These are phyloP conservation scores for Tilletia caries DNA, from an alignment of 1,284 basidiomycete genomes.

Conservation along the genomic window DNA sequence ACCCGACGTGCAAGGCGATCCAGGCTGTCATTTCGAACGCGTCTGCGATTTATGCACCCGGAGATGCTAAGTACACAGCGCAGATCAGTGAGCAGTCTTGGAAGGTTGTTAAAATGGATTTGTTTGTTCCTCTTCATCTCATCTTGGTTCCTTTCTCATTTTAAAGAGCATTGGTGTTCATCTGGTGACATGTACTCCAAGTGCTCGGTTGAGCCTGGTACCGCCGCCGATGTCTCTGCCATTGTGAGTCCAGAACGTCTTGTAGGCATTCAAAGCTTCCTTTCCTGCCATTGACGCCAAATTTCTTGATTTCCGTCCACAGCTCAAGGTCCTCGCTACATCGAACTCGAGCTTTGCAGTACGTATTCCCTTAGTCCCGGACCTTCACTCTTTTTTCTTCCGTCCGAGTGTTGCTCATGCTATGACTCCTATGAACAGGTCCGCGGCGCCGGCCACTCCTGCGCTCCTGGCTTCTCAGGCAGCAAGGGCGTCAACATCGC, in stretches of 20 bases:
- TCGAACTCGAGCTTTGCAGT: background rate
- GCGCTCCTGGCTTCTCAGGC: slow-evolving; percentile 61
- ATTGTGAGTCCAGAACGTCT: slow-evolving; percentile 18
- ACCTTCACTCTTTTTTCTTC: background rate
- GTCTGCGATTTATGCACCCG: slow-evolving; percentile 7
- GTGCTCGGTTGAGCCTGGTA: slow-evolving; percentile 19
- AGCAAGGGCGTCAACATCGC: slow-evolving; percentile 63
- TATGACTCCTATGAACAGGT: slow-evolving; percentile 49
- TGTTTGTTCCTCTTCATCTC: background rate
- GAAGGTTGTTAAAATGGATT: background rate
- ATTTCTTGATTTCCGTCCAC: background rate
- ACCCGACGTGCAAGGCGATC: slow-evolving; percentile 13
- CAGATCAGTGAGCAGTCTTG: background rate
- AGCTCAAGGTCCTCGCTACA: slow-evolving; percentile 21
- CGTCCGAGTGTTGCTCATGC: too few species aligned
- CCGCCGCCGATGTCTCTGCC: slow-evolving; percentile 18
- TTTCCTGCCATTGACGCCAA: background rate
- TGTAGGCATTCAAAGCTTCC: background rate
- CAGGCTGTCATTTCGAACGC: slow-evolving; percentile 12
- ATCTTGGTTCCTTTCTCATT: background rate
- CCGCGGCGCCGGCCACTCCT: slow-evolving; percentile 61
- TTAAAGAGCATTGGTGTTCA: slow-evolving; percentile 8
- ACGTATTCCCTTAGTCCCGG: too few species aligned
- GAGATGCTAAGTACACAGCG: background rate
- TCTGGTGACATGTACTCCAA: slow-evolving; percentile 7